Evolutionary conservation across 2,329 filamentous ascomycete genomes (phyloP), one percentile per base, ranked within the genome.

Genomic region (Fusarium sp.): DNA sequence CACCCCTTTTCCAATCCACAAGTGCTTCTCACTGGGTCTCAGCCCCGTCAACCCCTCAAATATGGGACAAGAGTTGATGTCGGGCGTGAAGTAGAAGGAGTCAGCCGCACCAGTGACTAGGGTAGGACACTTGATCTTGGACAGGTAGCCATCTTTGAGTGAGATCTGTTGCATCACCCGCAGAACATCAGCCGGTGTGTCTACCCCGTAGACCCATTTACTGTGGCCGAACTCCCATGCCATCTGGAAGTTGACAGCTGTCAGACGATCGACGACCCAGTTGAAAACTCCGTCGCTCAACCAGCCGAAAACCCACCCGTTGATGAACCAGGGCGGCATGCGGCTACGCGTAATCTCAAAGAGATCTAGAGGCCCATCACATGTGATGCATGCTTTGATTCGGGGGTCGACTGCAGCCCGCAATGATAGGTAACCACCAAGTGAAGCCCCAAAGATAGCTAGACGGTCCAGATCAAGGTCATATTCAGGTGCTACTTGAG

Each of bases 341-440:
- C 73, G 73, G 8, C 69, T 71, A 6, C 65, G 70, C 1, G 65
- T 71, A 23, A 77, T 71, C 30, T 74, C 70, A 45, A 64, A 74
- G 23, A 78, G 56, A 45, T 69, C 65, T 32, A 71, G 70, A 17
- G 73, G 67, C 3, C 68, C 65, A 44, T 76, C 73, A 8, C 80
- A 70, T 7, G 76, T 67, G 6, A 84, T 71, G 59, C 79, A 82
- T 0, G 82, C 83, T 56, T 78, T 80, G 75, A 84, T 73, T 1
- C 83, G 78, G 0, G 75, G 58, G 67, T 84, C 82, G 0, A 71
- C 67, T 0, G 79, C 80, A 2, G 71, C 79, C 0, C 84, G 79
- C 8, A 85, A 75, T 2, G 82, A 80, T 47, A 78, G 80, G 63
- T 84, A 85, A 1, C 78, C 84, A 4, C 83, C 82, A 65, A 83